Conservation (phyloP, 176 grass and related monocot species). For the Tillandsia leiboldiana region DNA sequence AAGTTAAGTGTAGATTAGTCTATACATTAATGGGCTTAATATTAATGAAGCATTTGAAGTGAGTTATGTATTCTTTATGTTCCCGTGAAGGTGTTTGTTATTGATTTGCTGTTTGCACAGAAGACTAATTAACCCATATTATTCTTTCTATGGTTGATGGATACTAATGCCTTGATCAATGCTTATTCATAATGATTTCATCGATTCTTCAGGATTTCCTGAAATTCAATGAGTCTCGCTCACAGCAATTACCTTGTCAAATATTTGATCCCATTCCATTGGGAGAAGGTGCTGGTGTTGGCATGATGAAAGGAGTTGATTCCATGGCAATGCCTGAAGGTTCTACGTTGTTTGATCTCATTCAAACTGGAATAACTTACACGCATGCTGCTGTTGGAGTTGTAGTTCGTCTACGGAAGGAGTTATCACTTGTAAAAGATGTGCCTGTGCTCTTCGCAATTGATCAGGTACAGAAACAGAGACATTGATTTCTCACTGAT, state of each 20-base stretch:
- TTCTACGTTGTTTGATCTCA: conserved; percentile 85
- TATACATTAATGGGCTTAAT: neutral
- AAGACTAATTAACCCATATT: neutral
- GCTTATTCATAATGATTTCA: conserved; percentile 11
- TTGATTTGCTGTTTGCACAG: neutral
- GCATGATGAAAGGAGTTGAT: conserved; percentile 71
- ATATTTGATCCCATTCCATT: conserved; percentile 69
- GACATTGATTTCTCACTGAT: neutral
- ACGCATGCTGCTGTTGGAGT: conserved; percentile 73
- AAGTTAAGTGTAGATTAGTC: neutral
- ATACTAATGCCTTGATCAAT: neutral
- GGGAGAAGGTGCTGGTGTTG: conserved; percentile 91
- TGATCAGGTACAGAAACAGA: conserved; percentile 57
- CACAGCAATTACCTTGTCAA: conserved; percentile 77
- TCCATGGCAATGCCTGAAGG: conserved; percentile 92
- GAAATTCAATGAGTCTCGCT: conserved; percentile 70
- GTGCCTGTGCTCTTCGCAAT: conserved; percentile 82
- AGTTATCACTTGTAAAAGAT: conserved; percentile 81
- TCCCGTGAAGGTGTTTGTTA: neutral
- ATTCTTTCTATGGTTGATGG: neutral
- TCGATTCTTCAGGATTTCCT: conserved; percentile 57
- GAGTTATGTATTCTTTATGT: neutral
- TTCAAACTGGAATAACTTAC: conserved; percentile 91
- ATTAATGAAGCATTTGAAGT: neutral
- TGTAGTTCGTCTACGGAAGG: conserved; percentile 63